phyloP scores from a whole-genome alignment of 2,329 filamentous ascomycete species.

The Trichophyton equinum region DNA sequence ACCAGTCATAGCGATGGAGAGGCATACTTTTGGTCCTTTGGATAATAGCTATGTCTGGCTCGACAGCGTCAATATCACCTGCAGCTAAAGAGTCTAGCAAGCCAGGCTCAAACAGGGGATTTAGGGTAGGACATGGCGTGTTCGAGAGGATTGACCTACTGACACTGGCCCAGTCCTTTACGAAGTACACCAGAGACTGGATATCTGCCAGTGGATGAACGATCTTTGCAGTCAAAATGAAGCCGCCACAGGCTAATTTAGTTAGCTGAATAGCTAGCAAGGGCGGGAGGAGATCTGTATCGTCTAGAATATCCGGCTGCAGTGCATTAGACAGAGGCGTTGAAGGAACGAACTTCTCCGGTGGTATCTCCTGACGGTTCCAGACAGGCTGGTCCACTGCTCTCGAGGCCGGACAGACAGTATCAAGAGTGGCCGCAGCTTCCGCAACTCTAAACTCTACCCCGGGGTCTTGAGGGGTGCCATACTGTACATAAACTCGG shows the following conservation, averaged over 20 bases:
- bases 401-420: background rate
- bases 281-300: constrained; percentile 17
- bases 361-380: background rate
- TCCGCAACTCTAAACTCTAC: background rate
- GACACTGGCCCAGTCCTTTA: constrained; percentile 30
- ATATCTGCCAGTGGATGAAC: constrained; percentile 38
- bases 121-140: constrained; percentile 29
- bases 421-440: background rate
- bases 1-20: constrained; percentile 2
- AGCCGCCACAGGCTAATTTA: constrained; percentile 31
- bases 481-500: background rate
- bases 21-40: background rate
- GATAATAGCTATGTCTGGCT: background rate
- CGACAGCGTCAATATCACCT: background rate
- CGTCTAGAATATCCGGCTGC: constrained; percentile 16
- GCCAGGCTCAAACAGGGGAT: constrained; percentile 12
- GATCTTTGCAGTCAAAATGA: constrained; percentile 31
- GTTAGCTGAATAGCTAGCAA: constrained; percentile 32
- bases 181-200: constrained; percentile 32
- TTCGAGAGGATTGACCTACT: constrained; percentile 9
- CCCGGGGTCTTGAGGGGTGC: background rate
- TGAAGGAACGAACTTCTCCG: background rate
- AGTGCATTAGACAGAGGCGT: background rate
- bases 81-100: background rate
- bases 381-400: background rate